Evolutionary conservation across 768 basidiomycete species (phyloP).

Genomic region (Cyclocybe aegerita): DNA sequence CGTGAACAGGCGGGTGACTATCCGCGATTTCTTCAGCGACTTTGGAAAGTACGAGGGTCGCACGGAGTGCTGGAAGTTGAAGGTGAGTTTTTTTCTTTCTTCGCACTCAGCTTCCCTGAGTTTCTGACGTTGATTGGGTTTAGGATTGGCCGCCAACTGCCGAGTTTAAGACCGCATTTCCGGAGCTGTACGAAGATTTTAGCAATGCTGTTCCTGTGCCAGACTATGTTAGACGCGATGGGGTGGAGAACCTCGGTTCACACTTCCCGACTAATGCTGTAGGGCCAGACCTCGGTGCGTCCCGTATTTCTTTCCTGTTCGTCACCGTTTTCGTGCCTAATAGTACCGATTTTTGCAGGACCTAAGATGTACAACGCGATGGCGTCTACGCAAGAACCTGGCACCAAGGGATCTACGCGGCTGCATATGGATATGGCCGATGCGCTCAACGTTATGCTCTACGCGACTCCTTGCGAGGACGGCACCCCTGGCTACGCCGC

Average conservation of each 20-base stretch:
- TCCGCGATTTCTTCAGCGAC: slow-evolving; percentile 75
- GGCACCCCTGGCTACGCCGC: slow-evolving; percentile 78
- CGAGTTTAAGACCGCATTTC: slow-evolving; percentile 83
- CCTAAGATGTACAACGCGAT: slow-evolving; percentile 97
- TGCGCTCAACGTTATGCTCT: slow-evolving; percentile 90
- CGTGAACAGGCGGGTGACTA: slow-evolving; percentile 55
- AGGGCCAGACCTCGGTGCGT: slow-evolving; percentile 76
- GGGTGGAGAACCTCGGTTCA: slow-evolving; percentile 83
- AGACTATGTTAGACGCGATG: slow-evolving; percentile 88
- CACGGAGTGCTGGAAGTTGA: slow-evolving; percentile 69
- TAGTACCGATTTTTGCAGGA: slow-evolving; percentile 39
- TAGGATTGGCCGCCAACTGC: slow-evolving; percentile 92
- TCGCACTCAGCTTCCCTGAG: neutral
- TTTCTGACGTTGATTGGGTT: neutral
- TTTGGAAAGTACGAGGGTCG: slow-evolving; percentile 71
- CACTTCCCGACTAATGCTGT: slow-evolving; percentile 83
- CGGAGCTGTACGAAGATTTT: slow-evolving; percentile 86
- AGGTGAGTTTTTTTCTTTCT: slow-evolving; percentile 39
- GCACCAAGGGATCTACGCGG: slow-evolving; percentile 82
- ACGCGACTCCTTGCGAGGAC: slow-evolving; percentile 54
- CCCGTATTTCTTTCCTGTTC: slow-evolving; percentile 9
- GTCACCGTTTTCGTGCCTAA: neutral
- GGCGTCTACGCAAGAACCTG: slow-evolving; percentile 61
- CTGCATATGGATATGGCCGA: slow-evolving; percentile 96
- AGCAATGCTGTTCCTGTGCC: slow-evolving; percentile 81